A percentile compares a stretch with the other conserved stretches of the same genome.
Conservation (phyloP, 495 filamentous ascomycete genomes). For the Symbiotaphrina buchneri region DNA sequence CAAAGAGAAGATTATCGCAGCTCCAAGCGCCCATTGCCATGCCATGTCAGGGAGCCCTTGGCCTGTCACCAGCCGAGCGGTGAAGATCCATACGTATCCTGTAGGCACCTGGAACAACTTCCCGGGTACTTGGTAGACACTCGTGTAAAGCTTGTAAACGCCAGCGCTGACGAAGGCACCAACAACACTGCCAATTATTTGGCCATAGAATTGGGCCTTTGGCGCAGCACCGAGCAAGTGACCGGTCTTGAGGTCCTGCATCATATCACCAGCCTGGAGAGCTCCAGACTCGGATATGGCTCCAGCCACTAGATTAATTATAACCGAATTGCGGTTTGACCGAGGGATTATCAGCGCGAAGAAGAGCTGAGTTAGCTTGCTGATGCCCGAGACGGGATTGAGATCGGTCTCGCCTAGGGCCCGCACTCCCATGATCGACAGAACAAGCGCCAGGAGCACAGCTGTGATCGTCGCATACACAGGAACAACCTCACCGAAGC, state of each 20-base stretch:
- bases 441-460: constrained; percentile 66
- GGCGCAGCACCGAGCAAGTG: constrained; percentile 82
- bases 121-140: constrained; percentile 70
- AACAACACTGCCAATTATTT: constrained; percentile 75
- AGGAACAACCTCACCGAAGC: constrained; percentile 46
- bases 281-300: constrained; percentile 76
- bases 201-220: constrained; percentile 89
- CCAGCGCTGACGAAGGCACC: constrained; percentile 71
- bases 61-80: constrained; percentile 81
- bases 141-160: constrained; percentile 81
- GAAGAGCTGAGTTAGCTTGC: constrained; percentile 85
- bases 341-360: constrained; percentile 75
- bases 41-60: constrained; percentile 71
- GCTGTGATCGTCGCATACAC: constrained; percentile 56
- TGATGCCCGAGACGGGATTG: constrained; percentile 92
- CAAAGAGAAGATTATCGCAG: constrained; percentile 42
- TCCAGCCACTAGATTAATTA: constrained; percentile 89
- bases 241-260: constrained; percentile 96
- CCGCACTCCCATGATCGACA: constrained; percentile 88
- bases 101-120: constrained; percentile 86
- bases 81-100: constrained; percentile 91
- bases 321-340: constrained; percentile 51
- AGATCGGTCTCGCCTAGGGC: constrained; percentile 91
- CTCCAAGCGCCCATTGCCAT: constrained; percentile 47
- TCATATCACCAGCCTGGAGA: constrained; percentile 86